A percentile compares a stretch with the other conserved stretches of the same genome.
phyloP scores from a whole-genome alignment of 371 early-diverging fungal species.

The Haplosporangium sp. region DNA sequence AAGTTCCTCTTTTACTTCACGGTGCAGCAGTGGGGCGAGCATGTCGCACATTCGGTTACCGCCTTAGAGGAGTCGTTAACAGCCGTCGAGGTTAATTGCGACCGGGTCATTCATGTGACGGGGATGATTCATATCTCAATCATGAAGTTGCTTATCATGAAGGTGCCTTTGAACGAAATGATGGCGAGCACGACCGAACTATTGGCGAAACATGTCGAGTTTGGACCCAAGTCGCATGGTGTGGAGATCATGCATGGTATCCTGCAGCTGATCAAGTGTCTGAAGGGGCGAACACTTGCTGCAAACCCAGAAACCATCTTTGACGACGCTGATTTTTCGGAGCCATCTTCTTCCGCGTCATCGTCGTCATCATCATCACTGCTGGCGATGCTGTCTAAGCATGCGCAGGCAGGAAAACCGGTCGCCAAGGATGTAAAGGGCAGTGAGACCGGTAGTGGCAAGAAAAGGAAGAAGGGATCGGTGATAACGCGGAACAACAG shows the following conservation, averaged over 20 bases:
- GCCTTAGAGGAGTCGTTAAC: conserved; percentile 43
- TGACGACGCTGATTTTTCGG: conserved; percentile 29
- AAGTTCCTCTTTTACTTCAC: conserved; percentile 39
- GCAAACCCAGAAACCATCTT: conserved; percentile 39
- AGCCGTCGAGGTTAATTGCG: conserved; percentile 39
- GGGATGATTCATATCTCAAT: conserved; percentile 47
- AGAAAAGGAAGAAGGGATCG: conserved; percentile 8
- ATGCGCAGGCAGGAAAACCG: too few species aligned
- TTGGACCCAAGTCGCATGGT: conserved; percentile 49
- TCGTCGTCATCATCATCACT: too few species aligned
- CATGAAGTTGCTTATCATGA: conserved; percentile 31
- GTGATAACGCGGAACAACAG: conserved; percentile 43
- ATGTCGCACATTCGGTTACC: conserved; percentile 33
- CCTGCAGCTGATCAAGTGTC: conserved; percentile 43
- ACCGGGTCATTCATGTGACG: conserved; percentile 50
- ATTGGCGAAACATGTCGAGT: conserved; percentile 43
- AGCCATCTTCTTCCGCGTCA: not conserved
- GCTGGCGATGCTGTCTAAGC: too few species aligned
- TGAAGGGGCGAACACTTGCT: conserved; percentile 30
- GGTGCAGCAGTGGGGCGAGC: conserved; percentile 54
- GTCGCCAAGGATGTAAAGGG: too few species aligned
- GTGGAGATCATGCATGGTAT: conserved; percentile 50
- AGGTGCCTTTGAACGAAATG: conserved; percentile 32
- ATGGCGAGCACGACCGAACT: conserved; percentile 42
- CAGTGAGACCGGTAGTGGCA: not conserved